phyloP scores from a whole-genome alignment of 1,284 basidiomycete species.

The Leccinum insigne region DNA sequence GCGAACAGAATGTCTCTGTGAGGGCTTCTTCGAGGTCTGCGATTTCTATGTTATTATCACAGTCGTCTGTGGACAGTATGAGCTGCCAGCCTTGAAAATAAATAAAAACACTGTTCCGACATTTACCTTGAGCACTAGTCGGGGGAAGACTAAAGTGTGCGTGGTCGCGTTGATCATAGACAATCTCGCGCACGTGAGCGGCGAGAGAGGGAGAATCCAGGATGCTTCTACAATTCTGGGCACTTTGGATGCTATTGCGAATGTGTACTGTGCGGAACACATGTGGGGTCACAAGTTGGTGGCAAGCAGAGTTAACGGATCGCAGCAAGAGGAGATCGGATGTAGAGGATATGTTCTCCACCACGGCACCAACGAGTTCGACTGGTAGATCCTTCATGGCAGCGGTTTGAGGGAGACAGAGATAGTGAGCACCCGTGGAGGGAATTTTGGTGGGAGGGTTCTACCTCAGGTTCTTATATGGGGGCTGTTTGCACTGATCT shows the following conservation, averaged over 20 bases:
- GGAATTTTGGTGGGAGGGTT: not conserved
- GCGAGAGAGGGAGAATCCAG: slow-evolving; percentile 25
- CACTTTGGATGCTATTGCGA: slow-evolving; percentile 28
- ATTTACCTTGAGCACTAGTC: not conserved
- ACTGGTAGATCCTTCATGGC: slow-evolving; percentile 30
- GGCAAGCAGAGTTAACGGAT: slow-evolving; percentile 26
- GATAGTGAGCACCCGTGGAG: not conserved
- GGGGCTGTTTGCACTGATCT: no score
- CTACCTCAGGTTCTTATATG: not conserved
- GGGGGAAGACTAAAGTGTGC: not conserved
- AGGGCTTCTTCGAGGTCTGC: not conserved
- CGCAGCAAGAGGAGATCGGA: slow-evolving; percentile 31
- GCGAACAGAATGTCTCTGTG: not conserved
- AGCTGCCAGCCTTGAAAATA: not conserved
- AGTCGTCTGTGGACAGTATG: not conserved
- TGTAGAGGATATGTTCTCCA: slow-evolving; percentile 23
- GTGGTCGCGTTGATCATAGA: slow-evolving; percentile 19
- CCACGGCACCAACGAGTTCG: slow-evolving; percentile 27
- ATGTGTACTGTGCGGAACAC: slow-evolving; percentile 23
- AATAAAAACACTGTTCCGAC: no score
- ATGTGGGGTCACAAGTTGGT: slow-evolving; percentile 26
- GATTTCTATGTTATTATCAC: not conserved
- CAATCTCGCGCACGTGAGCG: slow-evolving; percentile 26
- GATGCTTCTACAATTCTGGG: slow-evolving; percentile 26
- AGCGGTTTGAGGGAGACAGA: not conserved